Base-by-base conservation (phyloP, 768 basidiomycete genomes). In the Termitomyces sp. region DNA sequence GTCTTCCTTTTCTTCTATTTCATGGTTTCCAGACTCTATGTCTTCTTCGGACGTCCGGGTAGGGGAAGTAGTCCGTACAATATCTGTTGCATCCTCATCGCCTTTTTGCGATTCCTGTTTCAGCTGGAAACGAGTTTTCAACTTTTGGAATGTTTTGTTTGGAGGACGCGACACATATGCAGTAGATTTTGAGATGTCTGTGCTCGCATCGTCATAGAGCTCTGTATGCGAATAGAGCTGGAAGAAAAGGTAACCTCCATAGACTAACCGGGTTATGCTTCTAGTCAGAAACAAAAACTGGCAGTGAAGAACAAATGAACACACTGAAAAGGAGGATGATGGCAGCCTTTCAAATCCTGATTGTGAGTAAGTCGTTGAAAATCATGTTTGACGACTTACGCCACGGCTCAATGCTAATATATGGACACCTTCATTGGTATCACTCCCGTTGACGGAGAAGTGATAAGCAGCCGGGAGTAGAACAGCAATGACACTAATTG, bases 401-500 rank as follows among this genome's bases (percentile, higher is more conserved):
- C 89, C 90, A 60, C 80, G 89, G 61, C 88, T 90, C 68, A 88
- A 80, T 56, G 76, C 70, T 38, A 92, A 69, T 45, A 90, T 82
- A 57, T 80, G 77, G 6, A 59, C 43, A 15, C 55, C 62, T 57
- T 80, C 75, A 48, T 57, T 43, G 35, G 68, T 44, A 52, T 64
- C 52, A 12, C 17, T 26, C 2, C 69, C 58, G 42, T 66, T 62
- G 24, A 70, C 69, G 7, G 80, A 72, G 58, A 87, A 78, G 59
- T 91, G 85, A 69, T 89, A 94, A 1, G 88, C 90, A 24, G 88
- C 88, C 6, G 90, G 90, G 17, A 93, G 71, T 9, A 93, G 74
- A 10, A 92, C 75, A 49, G 85, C 90, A 62, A 88, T 85, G 49
- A 92, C 90, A 60, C 89, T 90, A 51, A 93, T 74, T 28, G 81